Conservation (phyloP, 495 filamentous ascomycete genomes). For the Podospora bellae-mahoneyi region DNA sequence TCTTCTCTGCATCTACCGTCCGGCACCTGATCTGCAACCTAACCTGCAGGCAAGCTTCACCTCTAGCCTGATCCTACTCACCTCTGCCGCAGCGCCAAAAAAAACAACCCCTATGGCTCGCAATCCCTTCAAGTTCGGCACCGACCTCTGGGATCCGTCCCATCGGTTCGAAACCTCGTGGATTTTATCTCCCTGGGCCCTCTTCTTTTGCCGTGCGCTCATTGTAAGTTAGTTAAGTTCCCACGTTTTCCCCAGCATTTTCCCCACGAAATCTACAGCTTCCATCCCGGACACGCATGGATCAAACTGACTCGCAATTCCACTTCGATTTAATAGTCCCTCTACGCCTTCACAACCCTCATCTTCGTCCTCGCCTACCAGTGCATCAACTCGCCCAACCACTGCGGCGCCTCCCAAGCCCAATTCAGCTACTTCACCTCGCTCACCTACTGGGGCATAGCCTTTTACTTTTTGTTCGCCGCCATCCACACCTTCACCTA, state of each 20-base stretch:
- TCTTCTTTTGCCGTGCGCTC: slow-evolving; percentile 57
- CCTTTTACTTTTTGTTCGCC: slow-evolving; percentile 68
- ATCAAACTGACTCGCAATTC: slow-evolving; percentile 5
- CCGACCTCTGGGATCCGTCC: slow-evolving; percentile 51
- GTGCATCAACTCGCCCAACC: slow-evolving; percentile 31
- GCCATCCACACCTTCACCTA: slow-evolving; percentile 66
- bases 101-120: slow-evolving; percentile 9
- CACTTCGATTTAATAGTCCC: slow-evolving; percentile 33
- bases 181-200: slow-evolving; percentile 61
- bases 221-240: slow-evolving; percentile 45
- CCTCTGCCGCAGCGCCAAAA: not conserved
- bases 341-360: slow-evolving; percentile 70
- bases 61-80: not conserved
- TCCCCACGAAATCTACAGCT: not conserved
- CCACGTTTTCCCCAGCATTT: not conserved
- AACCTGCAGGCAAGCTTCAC: not conserved
- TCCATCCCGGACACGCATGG: slow-evolving; percentile 4
- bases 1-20: not conserved
- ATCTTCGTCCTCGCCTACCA: slow-evolving; percentile 66
- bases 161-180: slow-evolving; percentile 74
- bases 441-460: slow-evolving; percentile 73
- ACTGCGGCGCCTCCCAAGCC: slow-evolving; percentile 34
- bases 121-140: slow-evolving; percentile 39
- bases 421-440: slow-evolving; percentile 80
- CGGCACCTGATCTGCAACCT: not conserved